These are phyloP conservation scores for Elsinoe arachidis DNA, from an alignment of 2,329 filamentous ascomycete genomes.

Conservation along the genomic window DNA sequence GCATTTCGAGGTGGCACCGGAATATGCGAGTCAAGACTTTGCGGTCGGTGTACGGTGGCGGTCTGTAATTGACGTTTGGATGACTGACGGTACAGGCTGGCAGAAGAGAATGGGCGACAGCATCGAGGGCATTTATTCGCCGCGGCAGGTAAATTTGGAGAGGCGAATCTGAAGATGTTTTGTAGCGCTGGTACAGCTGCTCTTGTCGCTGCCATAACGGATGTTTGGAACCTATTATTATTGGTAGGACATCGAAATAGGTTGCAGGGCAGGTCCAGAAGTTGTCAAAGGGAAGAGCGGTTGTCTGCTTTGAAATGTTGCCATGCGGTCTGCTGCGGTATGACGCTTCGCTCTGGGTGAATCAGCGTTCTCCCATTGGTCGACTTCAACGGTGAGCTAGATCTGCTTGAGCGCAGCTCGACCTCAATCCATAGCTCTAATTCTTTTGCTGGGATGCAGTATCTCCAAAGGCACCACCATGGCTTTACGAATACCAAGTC, in stretches of 20 bases:
- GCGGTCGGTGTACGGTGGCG: slow-evolving; percentile 55
- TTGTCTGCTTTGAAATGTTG: slow-evolving; percentile 8
- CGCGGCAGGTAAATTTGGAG: slow-evolving; percentile 20
- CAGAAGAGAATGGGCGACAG: slow-evolving; percentile 38
- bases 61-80: slow-evolving; percentile 56
- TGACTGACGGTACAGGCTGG: slow-evolving; percentile 34
- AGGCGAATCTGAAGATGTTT: slow-evolving; percentile 30
- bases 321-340: slow-evolving; percentile 8
- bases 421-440: neutral
- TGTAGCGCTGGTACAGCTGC: slow-evolving; percentile 23
- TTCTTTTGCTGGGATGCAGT: neutral
- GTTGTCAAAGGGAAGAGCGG: neutral
- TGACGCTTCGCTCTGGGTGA: neutral
- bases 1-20: slow-evolving; percentile 51
- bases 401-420: neutral
- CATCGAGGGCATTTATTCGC: slow-evolving; percentile 35
- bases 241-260: neutral
- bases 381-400: neutral
- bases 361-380: slow-evolving; percentile 1
- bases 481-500: neutral
- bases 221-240: neutral
- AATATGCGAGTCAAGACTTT: slow-evolving; percentile 47
- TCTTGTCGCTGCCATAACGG: slow-evolving; percentile 25
- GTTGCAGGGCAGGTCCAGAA: neutral
- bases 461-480: neutral